Percentiles rank a stretch among this genome's conserved stretches.
Evolutionary conservation across 306 rosid genomes (phyloP).

Genomic region (Corylus americana): DNA sequence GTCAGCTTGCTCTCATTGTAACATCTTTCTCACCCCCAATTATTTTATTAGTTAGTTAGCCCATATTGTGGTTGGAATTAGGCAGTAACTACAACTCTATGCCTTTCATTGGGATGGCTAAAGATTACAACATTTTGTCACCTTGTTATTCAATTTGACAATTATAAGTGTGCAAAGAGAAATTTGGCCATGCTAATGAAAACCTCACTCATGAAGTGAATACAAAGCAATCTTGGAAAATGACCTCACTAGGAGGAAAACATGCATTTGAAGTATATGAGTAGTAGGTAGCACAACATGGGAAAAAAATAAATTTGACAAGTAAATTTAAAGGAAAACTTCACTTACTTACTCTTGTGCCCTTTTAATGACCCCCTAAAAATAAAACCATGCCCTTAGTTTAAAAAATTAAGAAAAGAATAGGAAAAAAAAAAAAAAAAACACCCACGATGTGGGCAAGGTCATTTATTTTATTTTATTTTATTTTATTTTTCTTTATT

Average conservation of each 20-base stretch:
- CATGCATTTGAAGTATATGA: too few species aligned
- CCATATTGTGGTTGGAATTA: constrained; percentile 25
- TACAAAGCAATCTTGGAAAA: constrained; percentile 43
- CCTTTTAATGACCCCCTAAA: too few species aligned
- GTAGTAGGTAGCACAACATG: too few species aligned
- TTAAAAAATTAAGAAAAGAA: too few species aligned
- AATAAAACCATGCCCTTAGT: too few species aligned
- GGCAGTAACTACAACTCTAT: constrained; percentile 35
- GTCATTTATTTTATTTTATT: too few species aligned
- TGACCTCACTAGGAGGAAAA: background rate
- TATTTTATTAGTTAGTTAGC: constrained; percentile 45
- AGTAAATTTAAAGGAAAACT: too few species aligned
- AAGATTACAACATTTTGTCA: constrained; percentile 30
- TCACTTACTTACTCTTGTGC: too few species aligned
- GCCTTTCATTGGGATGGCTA: constrained; percentile 20
- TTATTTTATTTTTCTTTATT: too few species aligned
- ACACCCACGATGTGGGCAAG: too few species aligned
- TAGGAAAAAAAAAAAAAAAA: too few species aligned
- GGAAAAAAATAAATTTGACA: too few species aligned
- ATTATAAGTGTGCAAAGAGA: constrained; percentile 37
- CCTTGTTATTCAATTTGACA: constrained; percentile 27
- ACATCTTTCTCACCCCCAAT: constrained; percentile 15
- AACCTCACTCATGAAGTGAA: constrained; percentile 39
- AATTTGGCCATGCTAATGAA: constrained; percentile 14
- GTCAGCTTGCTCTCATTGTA: constrained; percentile 29